A percentile compares a stretch with the other conserved stretches of the same genome.
Conservation (phyloP, 345 rosid genomes). For the Turnera subulata region DNA sequence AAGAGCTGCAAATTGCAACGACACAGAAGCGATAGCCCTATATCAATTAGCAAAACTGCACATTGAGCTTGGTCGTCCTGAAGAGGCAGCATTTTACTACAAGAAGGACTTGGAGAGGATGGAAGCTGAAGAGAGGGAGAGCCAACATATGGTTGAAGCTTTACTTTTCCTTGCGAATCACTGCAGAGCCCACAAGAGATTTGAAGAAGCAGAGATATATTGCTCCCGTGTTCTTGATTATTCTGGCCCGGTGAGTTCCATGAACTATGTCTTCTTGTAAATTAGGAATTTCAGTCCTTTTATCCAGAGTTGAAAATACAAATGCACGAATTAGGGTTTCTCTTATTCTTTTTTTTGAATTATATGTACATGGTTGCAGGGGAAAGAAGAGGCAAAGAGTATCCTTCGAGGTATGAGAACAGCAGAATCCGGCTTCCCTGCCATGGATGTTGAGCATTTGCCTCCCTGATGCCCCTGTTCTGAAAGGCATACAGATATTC, state of each 20-base stretch:
- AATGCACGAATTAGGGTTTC: no score
- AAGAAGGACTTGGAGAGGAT: constrained; percentile 86
- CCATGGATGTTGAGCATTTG: constrained; percentile 71
- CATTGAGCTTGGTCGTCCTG: constrained; percentile 54
- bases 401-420: constrained; percentile 70
- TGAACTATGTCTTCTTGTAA: not conserved
- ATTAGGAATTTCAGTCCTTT: no score
- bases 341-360: no score
- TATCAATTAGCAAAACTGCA: constrained; percentile 80
- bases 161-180: constrained; percentile 73
- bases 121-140: constrained; percentile 97
- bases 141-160: constrained; percentile 89
- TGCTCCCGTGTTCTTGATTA: constrained; percentile 92
- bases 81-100: constrained; percentile 88
- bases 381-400: constrained; percentile 82
- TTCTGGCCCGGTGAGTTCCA: constrained; percentile 75
- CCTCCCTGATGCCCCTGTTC: constrained; percentile 40
- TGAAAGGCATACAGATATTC: not conserved
- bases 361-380: constrained; percentile 44
- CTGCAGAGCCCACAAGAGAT: constrained; percentile 57
- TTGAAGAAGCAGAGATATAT: constrained; percentile 92
- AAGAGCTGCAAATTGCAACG: constrained; percentile 77
- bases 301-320: no score
- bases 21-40: constrained; percentile 88
- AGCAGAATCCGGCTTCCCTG: constrained; percentile 54